A percentile compares a stretch with the other conserved stretches of the same genome.
These are phyloP conservation scores for Aquilaria sinensis DNA, from an alignment of 345 rosid genomes.

Conservation along the genomic window DNA sequence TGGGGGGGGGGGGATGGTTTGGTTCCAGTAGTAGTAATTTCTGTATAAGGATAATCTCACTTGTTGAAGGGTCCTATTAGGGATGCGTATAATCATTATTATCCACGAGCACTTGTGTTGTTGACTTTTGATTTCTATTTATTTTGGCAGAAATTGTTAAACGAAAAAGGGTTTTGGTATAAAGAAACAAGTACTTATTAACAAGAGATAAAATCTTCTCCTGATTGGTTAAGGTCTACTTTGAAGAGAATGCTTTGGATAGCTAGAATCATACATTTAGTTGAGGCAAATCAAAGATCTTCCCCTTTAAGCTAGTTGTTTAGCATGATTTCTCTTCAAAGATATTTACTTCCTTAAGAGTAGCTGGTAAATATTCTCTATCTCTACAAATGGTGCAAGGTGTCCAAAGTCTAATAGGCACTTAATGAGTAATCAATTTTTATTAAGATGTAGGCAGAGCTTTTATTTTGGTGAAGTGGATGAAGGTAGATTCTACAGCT, in stretches of 20 bases:
- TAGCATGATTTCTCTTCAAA: background rate
- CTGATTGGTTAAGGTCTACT: slow-evolving; percentile 26
- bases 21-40: background rate
- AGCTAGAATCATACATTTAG: slow-evolving; percentile 59
- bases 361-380: background rate
- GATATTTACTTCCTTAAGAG: background rate
- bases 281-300: slow-evolving; percentile 44
- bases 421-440: background rate
- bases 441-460: slow-evolving; percentile 59
- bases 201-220: slow-evolving; percentile 18
- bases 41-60: background rate
- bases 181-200: slow-evolving; percentile 35
- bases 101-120: background rate
- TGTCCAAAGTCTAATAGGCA: background rate
- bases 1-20: too few relatives aligned
- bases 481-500: slow-evolving; percentile 40
- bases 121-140: background rate
- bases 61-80: background rate
- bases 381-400: background rate
- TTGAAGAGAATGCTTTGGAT: slow-evolving; percentile 48
- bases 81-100: background rate
- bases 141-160: slow-evolving; percentile 46
- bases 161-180: slow-evolving; percentile 41
- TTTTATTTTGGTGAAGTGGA: slow-evolving; percentile 57
- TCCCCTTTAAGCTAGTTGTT: background rate